Conservation (phyloP, 1,139 yeast species). For the Candida buenavistaensis region DNA sequence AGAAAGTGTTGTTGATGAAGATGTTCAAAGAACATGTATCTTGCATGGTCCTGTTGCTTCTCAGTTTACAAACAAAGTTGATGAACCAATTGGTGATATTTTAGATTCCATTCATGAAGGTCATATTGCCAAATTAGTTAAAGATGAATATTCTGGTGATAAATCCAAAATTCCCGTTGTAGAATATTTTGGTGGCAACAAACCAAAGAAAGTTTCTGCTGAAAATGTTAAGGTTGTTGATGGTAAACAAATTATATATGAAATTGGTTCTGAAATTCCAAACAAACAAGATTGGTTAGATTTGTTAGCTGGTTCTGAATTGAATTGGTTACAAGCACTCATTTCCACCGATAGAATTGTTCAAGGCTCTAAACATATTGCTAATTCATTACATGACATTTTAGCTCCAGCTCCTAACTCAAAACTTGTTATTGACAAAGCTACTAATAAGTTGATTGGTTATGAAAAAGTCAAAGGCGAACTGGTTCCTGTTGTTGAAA, state of each 20-base stretch:
- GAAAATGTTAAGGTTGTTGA: constrained; percentile 39
- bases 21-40: constrained; percentile 97
- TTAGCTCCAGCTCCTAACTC: constrained; percentile 72
- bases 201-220: constrained; percentile 29
- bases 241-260: constrained; percentile 27
- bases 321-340: constrained; percentile 92
- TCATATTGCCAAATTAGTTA: constrained; percentile 69
- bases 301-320: constrained; percentile 73
- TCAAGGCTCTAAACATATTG: constrained; percentile 77
- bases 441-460: constrained; percentile 62
- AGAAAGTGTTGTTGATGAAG: constrained; percentile 94
- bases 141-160: constrained; percentile 72
- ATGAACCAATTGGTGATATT: constrained; percentile 91
- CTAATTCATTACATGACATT: constrained; percentile 77
- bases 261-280: constrained; percentile 48
- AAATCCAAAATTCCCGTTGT: constrained; percentile 75
- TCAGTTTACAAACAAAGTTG: constrained; percentile 78
- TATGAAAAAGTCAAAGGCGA: constrained; percentile 75
- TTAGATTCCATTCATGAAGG: constrained; percentile 89
- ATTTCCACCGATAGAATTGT: constrained; percentile 77
- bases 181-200: constrained; percentile 82
- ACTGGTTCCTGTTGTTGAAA: constrained; percentile 65
- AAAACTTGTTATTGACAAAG: constrained; percentile 61
- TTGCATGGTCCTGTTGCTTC: constrained; percentile 99
- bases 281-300: constrained; percentile 68